A percentile compares a stretch with the other conserved stretches of the same genome.
phyloP scores from a whole-genome alignment of 2,329 filamentous ascomycete genomes.

The Fusarium hostae region DNA sequence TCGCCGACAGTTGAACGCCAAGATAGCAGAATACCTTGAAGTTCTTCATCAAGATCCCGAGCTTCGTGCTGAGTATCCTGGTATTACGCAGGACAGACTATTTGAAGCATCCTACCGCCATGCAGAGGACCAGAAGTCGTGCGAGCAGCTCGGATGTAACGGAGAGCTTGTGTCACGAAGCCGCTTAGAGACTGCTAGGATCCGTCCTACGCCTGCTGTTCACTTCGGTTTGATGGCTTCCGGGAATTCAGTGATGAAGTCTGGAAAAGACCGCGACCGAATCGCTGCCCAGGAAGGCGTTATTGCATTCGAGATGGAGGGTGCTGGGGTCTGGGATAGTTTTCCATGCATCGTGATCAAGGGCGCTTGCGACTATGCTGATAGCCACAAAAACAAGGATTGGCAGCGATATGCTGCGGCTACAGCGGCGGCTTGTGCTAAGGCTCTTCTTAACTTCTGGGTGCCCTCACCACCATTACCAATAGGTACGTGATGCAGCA shows the following conservation, averaged over 20 bases:
- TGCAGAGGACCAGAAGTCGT: accelerated
- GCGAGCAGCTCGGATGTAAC: accelerated
- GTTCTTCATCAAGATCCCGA: background rate
- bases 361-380: constrained; percentile 21
- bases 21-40: background rate
- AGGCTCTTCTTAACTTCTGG: too few species aligned
- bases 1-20: accelerated
- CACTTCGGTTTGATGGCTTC: background rate
- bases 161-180: accelerated
- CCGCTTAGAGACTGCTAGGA: accelerated
- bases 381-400: constrained; percentile 17
- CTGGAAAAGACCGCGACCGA: background rate
- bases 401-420: constrained; percentile 27
- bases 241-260: background rate
- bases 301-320: background rate
- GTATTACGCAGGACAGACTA: accelerated
- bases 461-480: too few species aligned
- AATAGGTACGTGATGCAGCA: too few species aligned
- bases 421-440: background rate
- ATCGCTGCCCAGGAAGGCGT: accelerated
- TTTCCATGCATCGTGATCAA: constrained; percentile 6
- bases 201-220: accelerated
- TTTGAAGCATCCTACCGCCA: background rate
- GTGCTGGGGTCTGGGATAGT: background rate
- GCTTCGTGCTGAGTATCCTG: background rate